Evolutionary conservation across 2,329 filamentous ascomycete species (phyloP), one percentile per base, ranked within the genome.

Genomic region (Exophiala oligosperma): DNA sequence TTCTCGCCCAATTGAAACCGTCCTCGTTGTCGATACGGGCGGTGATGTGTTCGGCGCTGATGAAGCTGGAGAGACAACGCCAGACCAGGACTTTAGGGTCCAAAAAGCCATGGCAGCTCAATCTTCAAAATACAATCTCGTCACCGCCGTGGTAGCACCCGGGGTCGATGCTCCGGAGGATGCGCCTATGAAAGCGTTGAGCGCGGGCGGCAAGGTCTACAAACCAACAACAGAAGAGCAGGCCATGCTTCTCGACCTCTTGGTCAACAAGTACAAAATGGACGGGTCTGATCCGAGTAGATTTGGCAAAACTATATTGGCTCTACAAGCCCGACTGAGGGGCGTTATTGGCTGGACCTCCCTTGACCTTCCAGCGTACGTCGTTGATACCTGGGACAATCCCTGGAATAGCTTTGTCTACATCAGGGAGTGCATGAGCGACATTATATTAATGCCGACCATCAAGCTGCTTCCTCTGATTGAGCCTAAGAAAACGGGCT

Each of bases 341-440:
- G 63, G 64, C 21, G 32, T 49, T 37, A 47, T 55, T 41, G 64
- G 63, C 9, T 67, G 64, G 64, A 56, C 55, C 8, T 61, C 54
- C 11, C 54, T 67, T 14, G 61, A 65, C 40, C 63, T 67, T 4
- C 64, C 64, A 5, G 35, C 53, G 5, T 56, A 67, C 52, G 63
- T 67, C 12, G 54, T 67, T 26, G 56, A 65, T 52, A 67, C 64
- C 9, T 63, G 61, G 63, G 62, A 67, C 14, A 67, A 67, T 50
- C 64, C 64, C 14, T 67, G 64, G 64, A 62, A 56, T 38, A 59
- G 61, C 35, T 67, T 67, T 43, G 62, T 59, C 28, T 65, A 64
- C 46, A 60, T 67, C 51, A 43, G 63, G 43, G 56, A 65, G 35
- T 64, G 60, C 32, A 67, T 67, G 64, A 62, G 58, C 46, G 63